Percentiles rank a stretch among this genome's conserved stretches.
Conservation (phyloP, 116 monocot genomes). For the Posidonia oceanica region DNA sequence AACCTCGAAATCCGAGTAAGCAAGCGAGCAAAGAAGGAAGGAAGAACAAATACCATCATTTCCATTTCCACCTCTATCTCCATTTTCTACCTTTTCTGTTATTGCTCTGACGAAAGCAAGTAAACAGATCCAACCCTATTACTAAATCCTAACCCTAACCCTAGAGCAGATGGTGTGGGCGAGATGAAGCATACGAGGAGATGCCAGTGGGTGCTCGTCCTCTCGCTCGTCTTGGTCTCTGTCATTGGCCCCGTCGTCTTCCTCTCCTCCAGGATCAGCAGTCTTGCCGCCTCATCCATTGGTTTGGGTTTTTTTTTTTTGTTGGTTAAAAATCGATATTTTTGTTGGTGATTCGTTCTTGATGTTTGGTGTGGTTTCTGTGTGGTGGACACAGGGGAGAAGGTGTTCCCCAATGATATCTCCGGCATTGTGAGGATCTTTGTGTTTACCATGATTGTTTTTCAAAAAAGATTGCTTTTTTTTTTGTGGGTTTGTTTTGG, state of each 20-base stretch:
- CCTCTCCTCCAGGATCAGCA: constrained; percentile 6
- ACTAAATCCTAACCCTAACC: background rate
- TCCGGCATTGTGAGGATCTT: constrained; percentile 9
- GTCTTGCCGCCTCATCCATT: background rate
- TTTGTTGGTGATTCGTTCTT: background rate
- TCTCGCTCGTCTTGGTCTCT: constrained; percentile 12
- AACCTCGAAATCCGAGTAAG: no score
- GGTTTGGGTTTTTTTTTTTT: background rate
- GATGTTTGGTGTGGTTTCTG: background rate
- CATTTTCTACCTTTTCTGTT: no score
- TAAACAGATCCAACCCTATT: no score
- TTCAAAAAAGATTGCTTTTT: background rate
- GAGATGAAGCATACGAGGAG: constrained; percentile 10
- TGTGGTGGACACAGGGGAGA: constrained; percentile 2
- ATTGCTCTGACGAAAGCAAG: no score
- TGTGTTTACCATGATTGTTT: background rate
- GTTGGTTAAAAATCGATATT: background rate
- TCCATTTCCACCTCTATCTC: no score
- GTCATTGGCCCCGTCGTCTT: constrained; percentile 12
- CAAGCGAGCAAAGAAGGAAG: no score
- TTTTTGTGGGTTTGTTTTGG: background rate
- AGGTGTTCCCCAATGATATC: constrained; percentile 13
- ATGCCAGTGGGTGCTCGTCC: constrained; percentile 14
- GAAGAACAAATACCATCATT: no score
- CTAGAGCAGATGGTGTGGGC: background rate